phyloP scores from a whole-genome alignment of 2,329 filamentous ascomycete genomes.

The Akanthomyces lecanii region DNA sequence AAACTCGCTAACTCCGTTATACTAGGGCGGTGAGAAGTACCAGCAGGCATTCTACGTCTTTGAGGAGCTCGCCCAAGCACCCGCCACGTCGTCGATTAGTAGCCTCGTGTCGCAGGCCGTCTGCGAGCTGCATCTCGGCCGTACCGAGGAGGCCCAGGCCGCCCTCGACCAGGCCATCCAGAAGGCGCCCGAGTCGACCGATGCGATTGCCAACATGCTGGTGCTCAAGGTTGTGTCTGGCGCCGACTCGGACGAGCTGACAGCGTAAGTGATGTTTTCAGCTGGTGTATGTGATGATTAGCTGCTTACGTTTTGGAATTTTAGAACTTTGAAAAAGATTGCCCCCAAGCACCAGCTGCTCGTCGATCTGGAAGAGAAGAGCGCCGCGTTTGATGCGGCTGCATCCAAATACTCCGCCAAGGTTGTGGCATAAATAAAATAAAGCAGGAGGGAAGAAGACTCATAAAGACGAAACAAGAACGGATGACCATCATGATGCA shows the following conservation, averaged over 20 bases:
- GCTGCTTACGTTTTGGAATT: constrained; percentile 24
- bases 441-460: constrained; percentile 1
- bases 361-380: constrained; percentile 73
- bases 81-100: constrained; percentile 70
- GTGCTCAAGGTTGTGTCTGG: constrained; percentile 76
- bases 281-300: too few relatives aligned
- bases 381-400: constrained; percentile 78
- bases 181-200: constrained; percentile 65
- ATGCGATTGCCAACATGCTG: constrained; percentile 77
- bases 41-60: constrained; percentile 97
- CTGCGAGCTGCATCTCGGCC: constrained; percentile 84
- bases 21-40: constrained; percentile 86
- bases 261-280: constrained; percentile 44
- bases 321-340: constrained; percentile 51
- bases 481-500: constrained; percentile 12
- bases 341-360: constrained; percentile 68
- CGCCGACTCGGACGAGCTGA: constrained; percentile 61
- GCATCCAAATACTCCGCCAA: constrained; percentile 84
- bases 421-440: constrained; percentile 51
- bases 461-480: background rate
- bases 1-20: constrained; percentile 24
- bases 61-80: constrained; percentile 87
- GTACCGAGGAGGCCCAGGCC: constrained; percentile 82
- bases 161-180: constrained; percentile 76
- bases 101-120: constrained; percentile 84